These are phyloP conservation scores for Aspergillus versicolor DNA, from an alignment of 2,329 filamentous ascomycete species.

Conservation along the genomic window DNA sequence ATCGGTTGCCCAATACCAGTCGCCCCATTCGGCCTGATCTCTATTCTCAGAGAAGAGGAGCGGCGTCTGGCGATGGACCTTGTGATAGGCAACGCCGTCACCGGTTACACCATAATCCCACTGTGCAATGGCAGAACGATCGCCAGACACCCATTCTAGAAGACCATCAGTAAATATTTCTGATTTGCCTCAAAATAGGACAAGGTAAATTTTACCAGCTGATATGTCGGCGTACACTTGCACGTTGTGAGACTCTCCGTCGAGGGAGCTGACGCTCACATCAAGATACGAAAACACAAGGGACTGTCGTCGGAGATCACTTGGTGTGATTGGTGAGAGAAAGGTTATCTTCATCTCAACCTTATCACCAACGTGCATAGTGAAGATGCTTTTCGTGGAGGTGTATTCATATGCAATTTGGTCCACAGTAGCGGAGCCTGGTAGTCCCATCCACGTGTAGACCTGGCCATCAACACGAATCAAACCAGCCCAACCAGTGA, in stretches of 20 bases:
- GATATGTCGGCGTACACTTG: slow-evolving; percentile 73
- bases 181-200: neutral
- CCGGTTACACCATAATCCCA: slow-evolving; percentile 60
- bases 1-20: slow-evolving; percentile 55
- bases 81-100: slow-evolving; percentile 62
- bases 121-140: slow-evolving; percentile 54
- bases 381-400: slow-evolving; percentile 69
- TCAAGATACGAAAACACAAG: slow-evolving; percentile 70
- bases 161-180: slow-evolving; percentile 10
- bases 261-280: slow-evolving; percentile 61
- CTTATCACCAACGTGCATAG: slow-evolving; percentile 61
- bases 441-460: slow-evolving; percentile 68
- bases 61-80: slow-evolving; percentile 50
- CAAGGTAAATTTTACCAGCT: slow-evolving; percentile 51
- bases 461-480: slow-evolving; percentile 65
- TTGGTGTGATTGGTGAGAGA: slow-evolving; percentile 66
- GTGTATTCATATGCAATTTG: slow-evolving; percentile 69
- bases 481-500: slow-evolving; percentile 66
- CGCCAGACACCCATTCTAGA: slow-evolving; percentile 70
- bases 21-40: slow-evolving; percentile 54
- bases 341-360: slow-evolving; percentile 69
- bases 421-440: slow-evolving; percentile 47
- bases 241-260: slow-evolving; percentile 63
- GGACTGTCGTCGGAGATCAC: slow-evolving; percentile 67
- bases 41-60: slow-evolving; percentile 47